Evolutionary conservation across 2,329 filamentous ascomycete species (phyloP).

Genomic region (Coniochaeta hoffmannii): DNA sequence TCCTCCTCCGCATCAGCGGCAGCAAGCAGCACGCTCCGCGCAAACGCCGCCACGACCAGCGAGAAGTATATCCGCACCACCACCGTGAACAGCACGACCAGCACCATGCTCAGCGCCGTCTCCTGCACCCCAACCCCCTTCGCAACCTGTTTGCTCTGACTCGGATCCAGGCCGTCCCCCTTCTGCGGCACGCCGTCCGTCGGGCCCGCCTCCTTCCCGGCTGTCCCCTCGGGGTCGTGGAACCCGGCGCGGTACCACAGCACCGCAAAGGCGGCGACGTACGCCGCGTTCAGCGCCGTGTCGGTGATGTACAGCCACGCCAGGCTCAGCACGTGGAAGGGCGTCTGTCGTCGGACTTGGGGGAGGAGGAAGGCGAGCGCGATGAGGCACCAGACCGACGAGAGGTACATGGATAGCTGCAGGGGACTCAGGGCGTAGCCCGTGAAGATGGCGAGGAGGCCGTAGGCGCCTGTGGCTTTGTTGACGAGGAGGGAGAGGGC

Average conservation of each 20-base stretch:
- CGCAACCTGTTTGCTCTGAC: slow-evolving; percentile 12
- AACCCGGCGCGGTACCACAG: slow-evolving; percentile 64
- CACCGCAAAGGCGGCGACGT: slow-evolving; percentile 74
- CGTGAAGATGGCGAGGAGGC: slow-evolving; percentile 79
- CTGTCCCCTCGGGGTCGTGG: slow-evolving; percentile 10
- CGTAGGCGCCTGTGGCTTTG: slow-evolving; percentile 86
- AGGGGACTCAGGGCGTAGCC: slow-evolving; percentile 76
- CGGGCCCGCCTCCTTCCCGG: slow-evolving; percentile 3
- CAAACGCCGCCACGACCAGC: slow-evolving; percentile 76
- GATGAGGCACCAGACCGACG: slow-evolving; percentile 66
- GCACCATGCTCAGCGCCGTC: slow-evolving; percentile 66
- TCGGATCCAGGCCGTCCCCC: slow-evolving; percentile 1
- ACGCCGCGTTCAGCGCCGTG: slow-evolving; percentile 71
- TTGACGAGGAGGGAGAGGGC: slow-evolving; percentile 79
- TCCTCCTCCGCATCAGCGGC: slow-evolving; percentile 47
- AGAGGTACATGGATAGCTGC: slow-evolving; percentile 87
- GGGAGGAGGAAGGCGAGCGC: slow-evolving; percentile 64
- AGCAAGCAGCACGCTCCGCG: slow-evolving; percentile 66
- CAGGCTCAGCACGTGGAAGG: slow-evolving; percentile 71
- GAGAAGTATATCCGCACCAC: slow-evolving; percentile 75
- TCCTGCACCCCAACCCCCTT: slow-evolving; percentile 33
- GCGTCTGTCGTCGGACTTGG: slow-evolving; percentile 70
- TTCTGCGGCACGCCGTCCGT: slow-evolving; percentile 3
- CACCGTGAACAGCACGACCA: slow-evolving; percentile 67
- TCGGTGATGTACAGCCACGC: slow-evolving; percentile 84